Conservation (phyloP, 129 eudicot genomes). For the Centrapalus pauciflorus region DNA sequence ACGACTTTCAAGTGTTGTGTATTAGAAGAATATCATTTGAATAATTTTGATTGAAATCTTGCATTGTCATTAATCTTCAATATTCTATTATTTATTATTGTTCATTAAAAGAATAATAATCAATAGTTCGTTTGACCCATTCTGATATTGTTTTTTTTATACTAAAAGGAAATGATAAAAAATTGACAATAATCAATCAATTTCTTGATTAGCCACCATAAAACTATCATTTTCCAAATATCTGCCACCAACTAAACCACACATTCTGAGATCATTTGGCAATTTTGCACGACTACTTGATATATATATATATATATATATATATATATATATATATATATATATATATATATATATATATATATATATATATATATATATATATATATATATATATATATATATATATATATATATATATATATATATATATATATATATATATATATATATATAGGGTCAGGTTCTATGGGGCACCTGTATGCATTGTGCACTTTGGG, state of each 20-base stretch:
- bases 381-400: too few relatives aligned
- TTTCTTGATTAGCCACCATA: conserved; percentile 19
- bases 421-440: too few relatives aligned
- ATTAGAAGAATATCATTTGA: too few relatives aligned
- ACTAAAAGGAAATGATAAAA: background rate
- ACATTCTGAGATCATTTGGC: conserved; percentile 1
- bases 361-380: too few relatives aligned
- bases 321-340: background rate
- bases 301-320: background rate
- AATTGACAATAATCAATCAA: background rate
- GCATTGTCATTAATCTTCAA: too few relatives aligned
- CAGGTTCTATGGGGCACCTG: too few relatives aligned
- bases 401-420: too few relatives aligned
- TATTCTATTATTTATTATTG: background rate
- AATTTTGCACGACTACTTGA: conserved; percentile 6
- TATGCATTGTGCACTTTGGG: too few relatives aligned
- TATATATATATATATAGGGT: too few relatives aligned
- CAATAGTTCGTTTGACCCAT: conserved; percentile 5
- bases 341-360: background rate
- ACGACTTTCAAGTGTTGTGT: too few relatives aligned
- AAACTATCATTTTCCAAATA: conserved; percentile 23
- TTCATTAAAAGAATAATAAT: background rate
- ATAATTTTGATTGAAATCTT: too few relatives aligned
- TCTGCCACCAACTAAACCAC: conserved; percentile 28
- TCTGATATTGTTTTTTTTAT: background rate